Conservation (phyloP, 306 rosid species). For the Glycine soja region DNA sequence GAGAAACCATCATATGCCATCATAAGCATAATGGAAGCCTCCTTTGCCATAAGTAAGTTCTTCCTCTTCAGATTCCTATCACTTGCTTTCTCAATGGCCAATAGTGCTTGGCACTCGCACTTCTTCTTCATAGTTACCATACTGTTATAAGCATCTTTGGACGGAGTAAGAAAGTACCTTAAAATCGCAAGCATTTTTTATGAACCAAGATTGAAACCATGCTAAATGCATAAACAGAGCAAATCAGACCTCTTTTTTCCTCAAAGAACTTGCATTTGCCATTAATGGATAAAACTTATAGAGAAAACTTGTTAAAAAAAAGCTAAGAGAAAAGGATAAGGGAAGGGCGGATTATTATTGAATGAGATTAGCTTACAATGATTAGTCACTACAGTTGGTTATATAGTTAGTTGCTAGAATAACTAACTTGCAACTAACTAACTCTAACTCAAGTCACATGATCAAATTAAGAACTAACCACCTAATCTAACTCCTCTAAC, state of each 20-base stretch:
- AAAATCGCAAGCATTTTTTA: slow-evolving; percentile 67
- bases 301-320: no score
- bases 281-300: no score
- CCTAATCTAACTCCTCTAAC: no score
- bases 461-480: no score
- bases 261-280: no score
- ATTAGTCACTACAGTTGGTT: no score
- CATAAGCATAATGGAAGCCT: slow-evolving; percentile 83
- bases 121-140: slow-evolving; percentile 67
- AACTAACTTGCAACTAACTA: no score
- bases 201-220: slow-evolving; percentile 67
- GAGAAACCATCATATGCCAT: slow-evolving; percentile 79
- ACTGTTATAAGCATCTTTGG: slow-evolving; percentile 53
- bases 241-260: slow-evolving; percentile 71
- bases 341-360: no score
- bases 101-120: slow-evolving; percentile 80
- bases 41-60: slow-evolving; percentile 60
- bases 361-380: no score
- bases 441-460: no score
- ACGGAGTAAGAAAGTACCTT: slow-evolving; percentile 74
- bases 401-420: no score
- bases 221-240: slow-evolving; percentile 71
- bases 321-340: no score
- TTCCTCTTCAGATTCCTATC: slow-evolving; percentile 51
- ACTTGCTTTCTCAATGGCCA: slow-evolving; percentile 62